Conservation (phyloP, 805 yeast species). For the Ogataea kodamae region DNA sequence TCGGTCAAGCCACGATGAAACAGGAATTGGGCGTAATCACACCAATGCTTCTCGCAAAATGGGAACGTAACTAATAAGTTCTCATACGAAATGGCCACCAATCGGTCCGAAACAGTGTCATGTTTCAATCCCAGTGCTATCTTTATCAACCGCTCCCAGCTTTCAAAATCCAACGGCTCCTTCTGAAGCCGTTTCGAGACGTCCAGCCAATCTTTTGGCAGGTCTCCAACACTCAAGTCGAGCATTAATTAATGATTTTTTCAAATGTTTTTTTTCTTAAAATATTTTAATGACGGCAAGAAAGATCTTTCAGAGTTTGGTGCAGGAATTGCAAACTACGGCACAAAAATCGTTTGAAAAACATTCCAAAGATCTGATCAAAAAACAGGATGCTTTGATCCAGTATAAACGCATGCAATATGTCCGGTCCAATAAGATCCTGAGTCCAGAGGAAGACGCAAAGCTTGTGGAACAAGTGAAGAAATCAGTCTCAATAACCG, state of each 20-base stretch:
- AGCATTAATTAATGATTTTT: constrained; percentile 6
- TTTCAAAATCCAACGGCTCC: constrained; percentile 7
- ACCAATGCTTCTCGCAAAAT: constrained; percentile 52
- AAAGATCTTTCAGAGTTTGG: constrained; percentile 29
- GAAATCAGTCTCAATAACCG: constrained; percentile 25
- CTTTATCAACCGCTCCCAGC: constrained; percentile 4
- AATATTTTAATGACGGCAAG: constrained; percentile 22
- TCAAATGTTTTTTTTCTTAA: constrained; percentile 1
- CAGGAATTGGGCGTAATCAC: constrained; percentile 48
- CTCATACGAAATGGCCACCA: constrained; percentile 39
- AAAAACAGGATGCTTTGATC: constrained; percentile 44
- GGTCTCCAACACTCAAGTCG: constrained; percentile 7
- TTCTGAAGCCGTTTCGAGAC: constrained; percentile 8
- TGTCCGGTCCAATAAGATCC: constrained; percentile 36
- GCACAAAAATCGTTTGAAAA: constrained; percentile 35
- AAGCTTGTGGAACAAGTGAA: constrained; percentile 37
- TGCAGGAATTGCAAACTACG: constrained; percentile 39
- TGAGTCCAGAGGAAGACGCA: constrained; percentile 32
- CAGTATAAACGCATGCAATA: constrained; percentile 48
- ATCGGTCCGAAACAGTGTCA: constrained; percentile 25
- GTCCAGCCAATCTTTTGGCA: constrained; percentile 13
- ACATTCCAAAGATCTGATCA: constrained; percentile 39
- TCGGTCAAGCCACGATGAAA: constrained; percentile 42
- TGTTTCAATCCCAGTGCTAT: constrained; percentile 1
- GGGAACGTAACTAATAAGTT: constrained; percentile 48